Conservation (phyloP, 2,329 filamentous ascomycete genomes). For the Pseudogymnoascus sp. region DNA sequence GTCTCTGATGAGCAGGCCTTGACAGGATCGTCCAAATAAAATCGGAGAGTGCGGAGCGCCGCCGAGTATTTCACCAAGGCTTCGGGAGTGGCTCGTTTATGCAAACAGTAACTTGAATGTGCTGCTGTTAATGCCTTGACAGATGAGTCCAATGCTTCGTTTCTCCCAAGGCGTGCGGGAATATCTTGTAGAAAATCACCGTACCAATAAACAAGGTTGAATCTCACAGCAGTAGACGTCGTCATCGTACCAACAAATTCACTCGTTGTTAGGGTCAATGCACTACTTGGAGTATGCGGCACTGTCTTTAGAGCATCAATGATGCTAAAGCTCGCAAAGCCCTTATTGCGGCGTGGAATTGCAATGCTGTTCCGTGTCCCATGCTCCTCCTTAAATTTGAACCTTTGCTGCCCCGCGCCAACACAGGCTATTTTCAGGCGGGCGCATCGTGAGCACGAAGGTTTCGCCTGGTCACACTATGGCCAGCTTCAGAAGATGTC, state of each 20-base stretch:
- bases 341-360: slow-evolving; percentile 12
- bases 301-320: neutral
- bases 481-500: neutral
- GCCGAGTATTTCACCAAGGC: neutral
- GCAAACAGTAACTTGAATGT: neutral
- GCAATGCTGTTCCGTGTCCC: neutral
- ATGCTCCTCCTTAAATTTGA: slow-evolving; percentile 40
- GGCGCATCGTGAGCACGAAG: slow-evolving; percentile 41
- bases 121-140: slow-evolving; percentile 2
- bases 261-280: slow-evolving; percentile 29
- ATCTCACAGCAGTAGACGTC: slow-evolving; percentile 38
- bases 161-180: slow-evolving; percentile 40
- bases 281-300: neutral
- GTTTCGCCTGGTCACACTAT: slow-evolving; percentile 22
- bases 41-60: slow-evolving; percentile 14
- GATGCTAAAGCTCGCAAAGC: neutral
- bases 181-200: slow-evolving; percentile 42
- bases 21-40: slow-evolving; percentile 29
- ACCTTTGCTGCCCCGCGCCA: slow-evolving; percentile 42
- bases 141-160: slow-evolving; percentile 34
- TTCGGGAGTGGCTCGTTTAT: neutral
- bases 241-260: slow-evolving; percentile 32
- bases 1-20: slow-evolving; percentile 32
- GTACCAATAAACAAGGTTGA: slow-evolving; percentile 40
- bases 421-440: slow-evolving; percentile 41